Conservation (phyloP, 306 rosid species). For the Prunus salicina region DNA sequence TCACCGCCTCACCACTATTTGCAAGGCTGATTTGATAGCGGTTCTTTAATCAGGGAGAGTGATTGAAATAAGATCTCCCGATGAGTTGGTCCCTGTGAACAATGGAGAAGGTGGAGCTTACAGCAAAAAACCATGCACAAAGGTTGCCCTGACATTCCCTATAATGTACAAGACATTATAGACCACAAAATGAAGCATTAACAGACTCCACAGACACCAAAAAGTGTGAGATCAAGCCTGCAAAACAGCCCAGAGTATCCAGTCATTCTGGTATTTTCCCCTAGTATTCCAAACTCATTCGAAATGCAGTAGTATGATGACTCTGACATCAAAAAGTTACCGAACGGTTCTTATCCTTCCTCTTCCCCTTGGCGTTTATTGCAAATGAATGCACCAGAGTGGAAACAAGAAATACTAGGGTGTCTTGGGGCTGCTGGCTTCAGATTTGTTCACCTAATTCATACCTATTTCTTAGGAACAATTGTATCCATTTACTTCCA, state of each 20-base stretch:
- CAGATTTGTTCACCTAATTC: slow-evolving; percentile 61
- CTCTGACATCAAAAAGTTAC: neutral
- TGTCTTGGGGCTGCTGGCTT: slow-evolving; percentile 62
- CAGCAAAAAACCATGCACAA: slow-evolving; percentile 49
- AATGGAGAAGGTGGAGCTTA: slow-evolving; percentile 55
- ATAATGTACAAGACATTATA: neutral
- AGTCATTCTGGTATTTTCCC: slow-evolving; percentile 48
- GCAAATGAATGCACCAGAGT: slow-evolving; percentile 69
- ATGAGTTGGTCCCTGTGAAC: slow-evolving; percentile 43
- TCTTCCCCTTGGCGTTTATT: slow-evolving; percentile 63
- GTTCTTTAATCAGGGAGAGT: slow-evolving; percentile 70
- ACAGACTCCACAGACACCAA: slow-evolving; percentile 16
- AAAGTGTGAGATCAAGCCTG: slow-evolving; percentile 29
- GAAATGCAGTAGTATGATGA: slow-evolving; percentile 22
- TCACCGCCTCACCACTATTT: slow-evolving; percentile 68
- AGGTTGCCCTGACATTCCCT: slow-evolving; percentile 3
- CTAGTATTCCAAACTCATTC: slow-evolving; percentile 36
- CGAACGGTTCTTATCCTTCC: slow-evolving; percentile 16
- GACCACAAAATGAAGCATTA: neutral
- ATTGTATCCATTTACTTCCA: slow-evolving; percentile 62
- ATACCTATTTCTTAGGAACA: slow-evolving; percentile 70
- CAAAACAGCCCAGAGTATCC: slow-evolving; percentile 36
- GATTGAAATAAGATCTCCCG: slow-evolving; percentile 64
- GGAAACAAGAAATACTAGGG: slow-evolving; percentile 66
- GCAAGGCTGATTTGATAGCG: slow-evolving; percentile 47